Evolutionary conservation across 176 grass and related monocot genomes (phyloP), one percentile per base, ranked within the genome.

Genomic region (Pontederia paniculata): DNA sequence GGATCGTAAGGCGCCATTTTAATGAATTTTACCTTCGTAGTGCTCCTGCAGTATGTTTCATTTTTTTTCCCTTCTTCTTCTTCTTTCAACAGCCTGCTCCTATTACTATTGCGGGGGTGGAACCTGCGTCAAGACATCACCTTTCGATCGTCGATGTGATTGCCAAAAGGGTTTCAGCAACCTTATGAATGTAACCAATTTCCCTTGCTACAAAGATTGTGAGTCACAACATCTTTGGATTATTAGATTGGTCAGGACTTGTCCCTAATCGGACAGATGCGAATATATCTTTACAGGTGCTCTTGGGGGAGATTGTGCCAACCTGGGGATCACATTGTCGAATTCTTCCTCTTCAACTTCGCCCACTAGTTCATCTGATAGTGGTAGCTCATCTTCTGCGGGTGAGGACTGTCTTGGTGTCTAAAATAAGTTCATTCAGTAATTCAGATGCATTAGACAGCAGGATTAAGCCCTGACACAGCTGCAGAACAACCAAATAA

Each of bases 151-250:
- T 69, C 73, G 69, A 25, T 98, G 93, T 23, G 55, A 80, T 10
- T 91, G 93, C 61, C 45, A 73, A 10, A 77, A 91, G 63, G 86
- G 86, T 28, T 84, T 57, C 81, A 74, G 66, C 75, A 98, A 98
- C 63, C 83, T 91, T 80, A 54, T 98, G 18, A 98, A 91, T 59
- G 44, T 68, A 22, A 82, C 72, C 56, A 66, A 45, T 11, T 75
- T 98, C 68, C 86, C 93, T 67, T 98, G 93, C 46, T 98, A 79
- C 50, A 69, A 58, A 37, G 78, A 69, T 18, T 98, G 93, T 91
- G 74, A 84, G 86, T 51, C 54, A 16, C 17, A 8, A 9, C 1
- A 17, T 42, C 31, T 17, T 59, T 42, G 15, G 31, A 16, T 37
- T 37, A 2, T 37, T 37, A 5, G 28, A 37, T 37, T 37, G 3